Conservation (phyloP, 768 basidiomycete genomes). For the Chlorophyllum brunneum region DNA sequence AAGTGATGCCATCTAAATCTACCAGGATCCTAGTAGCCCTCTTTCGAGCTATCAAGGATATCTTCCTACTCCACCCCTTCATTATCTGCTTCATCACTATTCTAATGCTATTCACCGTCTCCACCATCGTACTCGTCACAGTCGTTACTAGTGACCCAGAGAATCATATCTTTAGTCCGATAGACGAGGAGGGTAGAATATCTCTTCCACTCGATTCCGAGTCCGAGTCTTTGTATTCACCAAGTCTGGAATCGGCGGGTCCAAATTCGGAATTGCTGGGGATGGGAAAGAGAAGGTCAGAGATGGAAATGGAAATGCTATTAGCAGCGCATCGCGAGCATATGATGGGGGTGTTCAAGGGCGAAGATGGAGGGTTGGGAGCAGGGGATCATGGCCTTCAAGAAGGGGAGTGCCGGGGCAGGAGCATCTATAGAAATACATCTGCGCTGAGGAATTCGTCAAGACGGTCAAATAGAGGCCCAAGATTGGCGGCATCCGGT, state of each 20-base stretch:
- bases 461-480: no score
- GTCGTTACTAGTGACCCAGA: not conserved
- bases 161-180: not conserved
- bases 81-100: not conserved
- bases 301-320: not conserved
- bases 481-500: no score
- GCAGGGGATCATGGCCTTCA: no score
- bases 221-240: not conserved
- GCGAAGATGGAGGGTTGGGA: no score
- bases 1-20: not conserved
- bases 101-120: not conserved
- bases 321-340: constrained; percentile 4
- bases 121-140: not conserved
- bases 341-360: not conserved
- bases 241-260: not conserved
- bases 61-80: not conserved
- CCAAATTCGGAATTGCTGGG: not conserved
- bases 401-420: no score
- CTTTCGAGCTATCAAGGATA: not conserved
- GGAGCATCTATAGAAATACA: no score
- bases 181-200: not conserved
- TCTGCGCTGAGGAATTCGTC: no score
- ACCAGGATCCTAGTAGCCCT: not conserved
- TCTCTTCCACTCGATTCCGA: not conserved
- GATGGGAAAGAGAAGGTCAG: not conserved